Evolutionary conservation across 306 rosid genomes (phyloP), one percentile per base, ranked within the genome.

Genomic region (Begonia loranthoides): DNA sequence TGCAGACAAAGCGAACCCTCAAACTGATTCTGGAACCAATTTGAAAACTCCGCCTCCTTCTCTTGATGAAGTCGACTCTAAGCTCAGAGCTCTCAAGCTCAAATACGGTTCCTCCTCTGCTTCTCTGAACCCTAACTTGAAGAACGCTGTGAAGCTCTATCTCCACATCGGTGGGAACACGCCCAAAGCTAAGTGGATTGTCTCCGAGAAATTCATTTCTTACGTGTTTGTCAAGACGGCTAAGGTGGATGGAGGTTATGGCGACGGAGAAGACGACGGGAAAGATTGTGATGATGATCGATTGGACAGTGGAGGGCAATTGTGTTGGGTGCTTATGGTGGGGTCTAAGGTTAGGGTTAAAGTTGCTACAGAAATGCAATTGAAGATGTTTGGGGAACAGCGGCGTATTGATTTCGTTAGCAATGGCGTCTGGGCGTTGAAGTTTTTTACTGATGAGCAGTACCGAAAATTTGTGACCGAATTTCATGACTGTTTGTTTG

Each of bases 111-210:
- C 74, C 38, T 36, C 69, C 7, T 50, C 75, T 10, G 12, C 67
- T 39, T 56, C 71, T 33, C 72, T 14, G 41, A 49, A 55, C 50
- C 66, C 83, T 16, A 61, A 54, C 33, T 50, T 74, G 10, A 66
- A 24, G 39, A 88, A 88, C 65, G 66, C 84, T 17, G 93, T 81
- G 34, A 88, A 81, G 66, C 93, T 84, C 49, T 88, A 84, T 74
- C 97, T 88, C 48, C 95, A 88, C 67, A 70, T 88, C 56, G 95
- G 95, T 1, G 95, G 84, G 9, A 79, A 81, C 67, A 71, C 93
- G 44, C 95, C 95, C 47, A 71, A 64, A 6, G 95, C 95, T 12
- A 84, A 88, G 52, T 88, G 97, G 97, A 68, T 84, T 69, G 50
- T 84, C 66, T 77, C 95, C 46, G 84, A 79, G 41, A 88, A 83